phyloP scores from a whole-genome alignment of 768 basidiomycete species.

The Hericium coralloides region DNA sequence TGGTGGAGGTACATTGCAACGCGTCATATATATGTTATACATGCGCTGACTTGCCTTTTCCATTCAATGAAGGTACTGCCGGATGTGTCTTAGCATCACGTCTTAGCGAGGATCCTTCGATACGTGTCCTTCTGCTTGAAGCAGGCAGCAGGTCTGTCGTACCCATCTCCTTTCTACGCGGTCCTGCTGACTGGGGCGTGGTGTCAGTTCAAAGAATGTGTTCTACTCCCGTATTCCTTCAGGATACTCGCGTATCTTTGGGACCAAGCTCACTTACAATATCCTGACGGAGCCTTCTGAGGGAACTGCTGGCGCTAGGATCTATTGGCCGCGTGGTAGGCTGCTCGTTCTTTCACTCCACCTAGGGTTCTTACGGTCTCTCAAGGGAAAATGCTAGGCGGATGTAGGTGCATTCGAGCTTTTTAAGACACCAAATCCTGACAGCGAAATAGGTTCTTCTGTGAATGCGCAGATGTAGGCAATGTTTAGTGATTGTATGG shows the following conservation, averaged over 20 bases:
- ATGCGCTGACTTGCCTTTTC: background rate
- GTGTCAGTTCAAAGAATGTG: slow-evolving; percentile 4
- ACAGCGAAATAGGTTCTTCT: slow-evolving; percentile 37
- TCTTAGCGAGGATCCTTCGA: slow-evolving; percentile 43
- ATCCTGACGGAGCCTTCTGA: slow-evolving; percentile 50
- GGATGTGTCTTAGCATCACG: slow-evolving; percentile 55
- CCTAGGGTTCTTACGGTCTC: background rate
- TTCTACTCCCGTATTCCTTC: slow-evolving; percentile 10
- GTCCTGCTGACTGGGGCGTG: background rate
- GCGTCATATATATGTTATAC: background rate
- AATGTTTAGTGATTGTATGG: background rate
- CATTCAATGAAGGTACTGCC: slow-evolving; percentile 36
- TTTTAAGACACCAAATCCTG: background rate
- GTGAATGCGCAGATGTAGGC: slow-evolving; percentile 51
- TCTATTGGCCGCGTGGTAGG: slow-evolving; percentile 62
- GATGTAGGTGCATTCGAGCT: slow-evolving; percentile 39
- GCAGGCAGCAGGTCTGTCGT: slow-evolving; percentile 46
- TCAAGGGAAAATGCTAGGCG: slow-evolving; percentile 59
- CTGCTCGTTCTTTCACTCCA: background rate
- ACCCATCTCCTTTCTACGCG: background rate
- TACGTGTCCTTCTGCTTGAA: slow-evolving; percentile 50
- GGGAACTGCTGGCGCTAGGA: slow-evolving; percentile 35
- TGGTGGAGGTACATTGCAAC: slow-evolving; percentile 24
- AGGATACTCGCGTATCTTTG: slow-evolving; percentile 27
- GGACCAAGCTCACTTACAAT: slow-evolving; percentile 40